phyloP scores from a whole-genome alignment of 257 asterid genomes.

The Solanum verrucosum region DNA sequence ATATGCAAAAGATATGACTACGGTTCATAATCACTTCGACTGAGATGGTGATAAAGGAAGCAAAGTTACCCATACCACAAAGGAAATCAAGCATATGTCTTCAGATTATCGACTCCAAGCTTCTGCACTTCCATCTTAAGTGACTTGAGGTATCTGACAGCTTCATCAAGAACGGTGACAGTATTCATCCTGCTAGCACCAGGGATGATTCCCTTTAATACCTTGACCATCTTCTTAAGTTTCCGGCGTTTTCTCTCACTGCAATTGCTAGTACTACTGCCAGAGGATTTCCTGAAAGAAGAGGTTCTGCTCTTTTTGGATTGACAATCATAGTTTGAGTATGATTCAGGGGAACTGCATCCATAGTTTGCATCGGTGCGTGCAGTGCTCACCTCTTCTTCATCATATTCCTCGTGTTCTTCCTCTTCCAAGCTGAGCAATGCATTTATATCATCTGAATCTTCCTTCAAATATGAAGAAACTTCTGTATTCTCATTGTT shows the following conservation, averaged over 20 bases:
- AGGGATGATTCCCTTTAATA: conserved; percentile 55
- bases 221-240: conserved; percentile 61
- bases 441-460: conserved; percentile 69
- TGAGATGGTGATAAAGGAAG: not conserved
- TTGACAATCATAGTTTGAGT: conserved; percentile 40
- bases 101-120: conserved; percentile 34
- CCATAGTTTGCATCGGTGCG: conserved; percentile 36
- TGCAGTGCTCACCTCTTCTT: conserved; percentile 76
- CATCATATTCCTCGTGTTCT: conserved; percentile 34
- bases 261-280: conserved; percentile 3
- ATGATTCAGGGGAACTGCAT: conserved; percentile 57
- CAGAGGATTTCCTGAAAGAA: conserved; percentile 22
- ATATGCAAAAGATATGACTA: not conserved
- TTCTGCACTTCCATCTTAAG: conserved; percentile 68
- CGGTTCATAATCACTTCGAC: not conserved
- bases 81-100: not conserved
- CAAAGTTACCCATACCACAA: not conserved
- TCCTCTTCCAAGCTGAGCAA: conserved; percentile 51
- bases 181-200: conserved; percentile 57
- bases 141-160: conserved; percentile 70
- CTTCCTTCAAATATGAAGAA: conserved; percentile 40
- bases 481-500: conserved; percentile 20
- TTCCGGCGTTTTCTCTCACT: conserved; percentile 34
- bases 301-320: conserved; percentile 25
- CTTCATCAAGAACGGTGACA: conserved; percentile 72